Conservation (phyloP, 1,284 basidiomycete genomes). For the Vanrija sp. region DNA sequence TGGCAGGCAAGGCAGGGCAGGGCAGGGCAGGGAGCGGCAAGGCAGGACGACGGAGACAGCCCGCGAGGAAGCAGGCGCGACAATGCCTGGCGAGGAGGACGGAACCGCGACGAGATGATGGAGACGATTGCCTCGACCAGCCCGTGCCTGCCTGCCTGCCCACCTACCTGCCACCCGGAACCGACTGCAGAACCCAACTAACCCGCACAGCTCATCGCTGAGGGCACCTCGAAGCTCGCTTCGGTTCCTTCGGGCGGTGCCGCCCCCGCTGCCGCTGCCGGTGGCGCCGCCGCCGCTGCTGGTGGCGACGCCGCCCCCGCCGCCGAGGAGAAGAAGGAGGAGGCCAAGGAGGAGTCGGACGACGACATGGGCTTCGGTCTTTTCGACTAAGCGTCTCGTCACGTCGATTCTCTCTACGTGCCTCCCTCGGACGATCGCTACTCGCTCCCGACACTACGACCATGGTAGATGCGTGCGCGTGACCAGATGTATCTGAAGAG, state of each 20-base stretch:
- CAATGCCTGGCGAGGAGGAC: too few relatives aligned
- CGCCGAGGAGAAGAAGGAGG: constrained; percentile 62
- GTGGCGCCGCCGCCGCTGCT: constrained; percentile 52
- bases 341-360: constrained; percentile 54
- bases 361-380: constrained; percentile 72
- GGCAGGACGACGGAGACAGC: neutral
- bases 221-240: constrained; percentile 87
- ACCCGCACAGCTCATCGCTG: constrained; percentile 70
- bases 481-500: too few relatives aligned
- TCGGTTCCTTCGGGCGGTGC: constrained; percentile 63
- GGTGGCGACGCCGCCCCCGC: constrained; percentile 62
- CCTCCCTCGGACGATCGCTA: neutral
- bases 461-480: too few relatives aligned
- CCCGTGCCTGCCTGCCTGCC: too few relatives aligned
- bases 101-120: neutral
- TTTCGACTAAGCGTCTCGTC: constrained; percentile 67
- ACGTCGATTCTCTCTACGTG: neutral
- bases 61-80: too few relatives aligned
- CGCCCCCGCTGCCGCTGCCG: constrained; percentile 43
- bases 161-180: neutral
- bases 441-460: neutral
- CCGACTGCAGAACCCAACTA: neutral
- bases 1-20: neutral
- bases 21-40: neutral
- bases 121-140: too few relatives aligned